phyloP scores from a whole-genome alignment of 768 basidiomycete genomes.

The Amanita brunnescens region DNA sequence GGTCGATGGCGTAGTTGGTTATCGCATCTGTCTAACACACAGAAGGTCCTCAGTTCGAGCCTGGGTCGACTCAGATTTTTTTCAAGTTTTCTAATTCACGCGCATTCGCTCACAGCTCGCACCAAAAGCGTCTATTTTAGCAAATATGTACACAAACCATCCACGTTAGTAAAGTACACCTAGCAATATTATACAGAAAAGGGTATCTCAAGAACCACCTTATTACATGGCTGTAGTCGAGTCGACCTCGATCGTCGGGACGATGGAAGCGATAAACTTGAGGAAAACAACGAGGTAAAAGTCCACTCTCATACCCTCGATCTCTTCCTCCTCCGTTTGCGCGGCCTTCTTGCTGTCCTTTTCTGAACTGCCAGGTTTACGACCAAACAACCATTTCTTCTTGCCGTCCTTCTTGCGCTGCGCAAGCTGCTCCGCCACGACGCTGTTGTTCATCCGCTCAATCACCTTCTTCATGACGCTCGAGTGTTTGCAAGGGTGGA shows the following conservation, averaged over 20 bases:
- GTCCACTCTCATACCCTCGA: slow-evolving; percentile 92
- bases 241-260: slow-evolving; percentile 98
- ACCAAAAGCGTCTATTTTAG: too few species aligned
- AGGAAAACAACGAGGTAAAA: slow-evolving; percentile 98
- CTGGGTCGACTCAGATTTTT: slow-evolving; percentile 24
- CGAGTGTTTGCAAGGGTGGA: slow-evolving; percentile 98
- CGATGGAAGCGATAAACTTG: slow-evolving; percentile 97
- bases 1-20: slow-evolving; percentile 74
- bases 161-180: slow-evolving; percentile 2
- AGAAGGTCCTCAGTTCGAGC: slow-evolving; percentile 39
- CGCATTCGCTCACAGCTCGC: too few species aligned
- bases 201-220: slow-evolving; percentile 13
- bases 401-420: slow-evolving; percentile 52
- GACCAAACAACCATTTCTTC: slow-evolving; percentile 82
- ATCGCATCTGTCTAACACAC: slow-evolving; percentile 81
- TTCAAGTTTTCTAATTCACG: not conserved
- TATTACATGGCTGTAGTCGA: slow-evolving; percentile 68
- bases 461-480: slow-evolving; percentile 99
- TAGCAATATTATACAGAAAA: not conserved
- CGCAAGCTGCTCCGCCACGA: slow-evolving; percentile 75
- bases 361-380: slow-evolving; percentile 54
- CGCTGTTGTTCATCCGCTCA: slow-evolving; percentile 91
- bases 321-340: slow-evolving; percentile 53
- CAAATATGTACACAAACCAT: not conserved
- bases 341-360: slow-evolving; percentile 42